Evolutionary conservation across 768 basidiomycete genomes (phyloP).

Genomic region (Naganishia friedmannii): DNA sequence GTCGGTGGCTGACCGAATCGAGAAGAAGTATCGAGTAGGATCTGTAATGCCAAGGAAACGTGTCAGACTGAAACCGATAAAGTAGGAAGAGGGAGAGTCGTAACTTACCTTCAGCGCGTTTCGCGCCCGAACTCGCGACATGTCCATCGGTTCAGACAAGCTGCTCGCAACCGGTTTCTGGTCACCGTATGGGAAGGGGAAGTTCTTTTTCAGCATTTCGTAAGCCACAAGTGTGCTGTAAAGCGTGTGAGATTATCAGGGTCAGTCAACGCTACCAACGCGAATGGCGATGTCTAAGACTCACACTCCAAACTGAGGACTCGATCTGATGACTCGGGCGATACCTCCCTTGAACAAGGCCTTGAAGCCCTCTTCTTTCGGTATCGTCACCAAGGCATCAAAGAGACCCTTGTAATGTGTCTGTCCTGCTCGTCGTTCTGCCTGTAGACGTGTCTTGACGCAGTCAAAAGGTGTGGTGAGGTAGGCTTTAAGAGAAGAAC

Average conservation of each 20-base stretch:
- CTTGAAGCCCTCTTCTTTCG: constrained; percentile 57
- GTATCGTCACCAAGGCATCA: constrained; percentile 88
- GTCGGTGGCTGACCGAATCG: constrained; percentile 42
- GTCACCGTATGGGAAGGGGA: constrained; percentile 40
- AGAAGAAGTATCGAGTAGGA: constrained; percentile 48
- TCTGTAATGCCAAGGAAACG: constrained; percentile 22
- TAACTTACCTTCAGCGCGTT: constrained; percentile 74
- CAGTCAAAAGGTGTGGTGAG: constrained; percentile 91
- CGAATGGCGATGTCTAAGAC: constrained; percentile 12
- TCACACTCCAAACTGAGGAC: constrained; percentile 73
- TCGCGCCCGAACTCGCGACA: constrained; percentile 82
- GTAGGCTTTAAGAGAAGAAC: constrained; percentile 54
- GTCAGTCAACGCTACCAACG: too few species aligned
- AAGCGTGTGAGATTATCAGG: background rate
- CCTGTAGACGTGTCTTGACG: constrained; percentile 93
- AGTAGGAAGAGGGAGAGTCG: background rate
- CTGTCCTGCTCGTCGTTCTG: constrained; percentile 85
- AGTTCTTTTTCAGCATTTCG: constrained; percentile 44
- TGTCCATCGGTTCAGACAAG: constrained; percentile 76
- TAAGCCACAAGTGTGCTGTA: constrained; percentile 38
- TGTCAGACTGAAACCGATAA: background rate
- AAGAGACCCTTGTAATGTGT: constrained; percentile 82
- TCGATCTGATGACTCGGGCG: constrained; percentile 66
- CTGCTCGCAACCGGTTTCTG: constrained; percentile 58
- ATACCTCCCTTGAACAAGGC: constrained; percentile 90